Evolutionary conservation across 1,284 basidiomycete species (phyloP).

Genomic region (Rhodotorula sp.): DNA sequence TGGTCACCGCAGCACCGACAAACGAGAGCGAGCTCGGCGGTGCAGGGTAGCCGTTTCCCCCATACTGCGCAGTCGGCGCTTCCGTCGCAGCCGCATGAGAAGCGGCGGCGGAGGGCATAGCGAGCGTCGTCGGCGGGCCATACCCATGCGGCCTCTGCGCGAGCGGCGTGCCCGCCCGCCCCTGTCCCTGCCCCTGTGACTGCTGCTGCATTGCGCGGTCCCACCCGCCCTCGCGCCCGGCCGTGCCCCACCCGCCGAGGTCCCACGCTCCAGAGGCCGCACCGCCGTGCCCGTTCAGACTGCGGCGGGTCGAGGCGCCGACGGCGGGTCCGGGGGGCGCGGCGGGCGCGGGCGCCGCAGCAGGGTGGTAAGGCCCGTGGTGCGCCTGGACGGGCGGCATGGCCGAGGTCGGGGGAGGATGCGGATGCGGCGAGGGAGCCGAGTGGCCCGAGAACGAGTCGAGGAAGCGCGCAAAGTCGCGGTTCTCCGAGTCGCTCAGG

Average conservation of each 20-base stretch:
- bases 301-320: no score
- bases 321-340: not conserved
- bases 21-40: no score
- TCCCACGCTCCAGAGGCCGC: not conserved
- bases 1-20: no score
- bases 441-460: constrained; percentile 14
- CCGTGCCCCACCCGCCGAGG: not conserved
- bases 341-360: not conserved
- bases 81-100: no score
- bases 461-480: constrained; percentile 20
- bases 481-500: constrained; percentile 19
- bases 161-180: not conserved
- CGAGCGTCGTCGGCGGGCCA: not conserved
- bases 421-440: not conserved
- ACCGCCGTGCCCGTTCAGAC: no score
- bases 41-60: no score
- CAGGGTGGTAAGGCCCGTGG: not conserved
- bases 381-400: not conserved
- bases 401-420: no score
- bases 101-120: not conserved
- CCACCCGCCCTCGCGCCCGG: no score
- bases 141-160: not conserved
- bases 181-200: not conserved
- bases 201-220: not conserved
- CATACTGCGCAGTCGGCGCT: no score